phyloP scores from a whole-genome alignment of 306 rosid species.

The Vigna reflexopilosa region DNA sequence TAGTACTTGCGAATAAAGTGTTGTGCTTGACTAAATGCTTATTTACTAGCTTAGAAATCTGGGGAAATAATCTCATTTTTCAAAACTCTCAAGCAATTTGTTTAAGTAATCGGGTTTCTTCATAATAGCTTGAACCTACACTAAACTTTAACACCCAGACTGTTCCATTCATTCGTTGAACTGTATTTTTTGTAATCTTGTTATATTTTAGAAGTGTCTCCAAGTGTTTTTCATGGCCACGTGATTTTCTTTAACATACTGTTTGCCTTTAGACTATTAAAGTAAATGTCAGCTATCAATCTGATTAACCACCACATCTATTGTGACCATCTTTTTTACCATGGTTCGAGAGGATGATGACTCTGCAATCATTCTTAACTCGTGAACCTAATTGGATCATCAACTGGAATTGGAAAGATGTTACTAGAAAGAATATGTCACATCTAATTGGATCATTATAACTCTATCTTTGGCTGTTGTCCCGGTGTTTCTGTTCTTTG shows the following conservation, averaged over 20 bases:
- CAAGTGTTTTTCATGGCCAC: not conserved
- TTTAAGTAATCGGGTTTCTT: not conserved
- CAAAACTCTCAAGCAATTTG: not conserved
- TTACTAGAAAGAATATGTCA: constrained; percentile 84
- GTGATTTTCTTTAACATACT: constrained; percentile 38
- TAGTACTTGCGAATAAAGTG: not conserved
- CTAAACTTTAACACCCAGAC: constrained; percentile 4
- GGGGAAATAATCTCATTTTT: not conserved
- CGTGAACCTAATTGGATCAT: constrained; percentile 95
- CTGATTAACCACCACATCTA: constrained; percentile 40
- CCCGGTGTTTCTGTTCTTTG: no score
- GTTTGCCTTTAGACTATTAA: no score
- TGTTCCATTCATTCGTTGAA: not conserved
- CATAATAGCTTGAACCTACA: not conserved
- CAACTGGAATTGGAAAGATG: constrained; percentile 90
- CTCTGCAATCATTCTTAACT: constrained; percentile 81
- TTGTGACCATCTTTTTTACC: constrained; percentile 42
- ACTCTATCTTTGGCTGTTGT: no score
- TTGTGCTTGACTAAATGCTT: not conserved
- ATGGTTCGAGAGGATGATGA: constrained; percentile 85
- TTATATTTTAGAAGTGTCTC: constrained; percentile 2
- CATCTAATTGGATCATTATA: constrained; percentile 56
- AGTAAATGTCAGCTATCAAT: no score
- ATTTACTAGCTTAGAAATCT: not conserved
- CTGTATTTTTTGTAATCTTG: not conserved